A percentile compares a stretch with the other conserved stretches of the same genome.
These are phyloP conservation scores for Mucor velutinosus DNA, from an alignment of 371 early-diverging fungal genomes.

Conservation along the genomic window DNA sequence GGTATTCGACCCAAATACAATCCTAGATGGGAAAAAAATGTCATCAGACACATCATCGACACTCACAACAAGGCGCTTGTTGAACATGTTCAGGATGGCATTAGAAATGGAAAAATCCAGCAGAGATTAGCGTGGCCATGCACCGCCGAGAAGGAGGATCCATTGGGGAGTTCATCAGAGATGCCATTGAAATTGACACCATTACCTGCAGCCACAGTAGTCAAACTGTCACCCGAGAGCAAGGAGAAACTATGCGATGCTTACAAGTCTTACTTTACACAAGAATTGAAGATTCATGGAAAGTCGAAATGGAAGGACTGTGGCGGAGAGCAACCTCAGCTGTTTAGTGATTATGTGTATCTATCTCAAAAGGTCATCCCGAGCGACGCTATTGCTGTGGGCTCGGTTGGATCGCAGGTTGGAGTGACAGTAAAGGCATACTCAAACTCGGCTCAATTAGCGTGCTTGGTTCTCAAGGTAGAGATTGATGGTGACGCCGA, in stretches of 20 bases:
- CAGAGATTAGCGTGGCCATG: constrained; percentile 6
- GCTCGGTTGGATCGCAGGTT: constrained; percentile 18
- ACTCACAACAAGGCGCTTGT: constrained; percentile 43
- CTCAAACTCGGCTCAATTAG: background rate
- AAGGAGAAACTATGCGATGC: background rate
- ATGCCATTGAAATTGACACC: background rate
- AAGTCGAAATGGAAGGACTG: background rate
- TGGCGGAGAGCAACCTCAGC: constrained; percentile 28
- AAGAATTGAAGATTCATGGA: background rate
- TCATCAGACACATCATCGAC: constrained; percentile 41
- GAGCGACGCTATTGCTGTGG: background rate
- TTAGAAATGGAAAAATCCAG: constrained; percentile 4
- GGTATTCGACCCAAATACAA: constrained; percentile 49
- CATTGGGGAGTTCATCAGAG: constrained; percentile 2
- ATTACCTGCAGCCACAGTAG: constrained; percentile 21
- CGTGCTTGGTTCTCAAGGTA: constrained; percentile 5
- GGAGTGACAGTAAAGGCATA: constrained; percentile 5
- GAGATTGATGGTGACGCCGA: background rate
- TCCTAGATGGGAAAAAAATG: constrained; percentile 43
- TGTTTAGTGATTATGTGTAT: constrained; percentile 29
- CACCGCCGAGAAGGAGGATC: constrained; percentile 1
- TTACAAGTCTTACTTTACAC: constrained; percentile 13
- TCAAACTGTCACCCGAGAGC: constrained; percentile 8
- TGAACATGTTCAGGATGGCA: constrained; percentile 12
- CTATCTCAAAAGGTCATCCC: constrained; percentile 11